These are phyloP conservation scores for Candida ficus DNA, from an alignment of 805 yeast genomes.

Conservation along the genomic window DNA sequence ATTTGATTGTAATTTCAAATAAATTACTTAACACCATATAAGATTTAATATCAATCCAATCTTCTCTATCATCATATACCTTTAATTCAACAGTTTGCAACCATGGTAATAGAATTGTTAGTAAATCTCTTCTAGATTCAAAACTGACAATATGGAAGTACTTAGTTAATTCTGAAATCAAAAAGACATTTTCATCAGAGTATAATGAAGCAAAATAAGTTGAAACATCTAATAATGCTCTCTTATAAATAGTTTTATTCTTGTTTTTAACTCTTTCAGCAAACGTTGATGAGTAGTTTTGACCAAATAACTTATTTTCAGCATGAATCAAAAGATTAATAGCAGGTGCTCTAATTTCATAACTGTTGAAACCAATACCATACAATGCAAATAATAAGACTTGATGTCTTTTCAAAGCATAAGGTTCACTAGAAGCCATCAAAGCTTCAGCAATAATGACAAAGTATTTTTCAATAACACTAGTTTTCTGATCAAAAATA, in stretches of 20 bases:
- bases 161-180: conserved; percentile 70
- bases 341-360: conserved; percentile 66
- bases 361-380: conserved; percentile 70
- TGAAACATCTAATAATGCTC: conserved; percentile 78
- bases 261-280: conserved; percentile 68
- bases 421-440: conserved; percentile 36
- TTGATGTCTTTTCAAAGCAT: conserved; percentile 55
- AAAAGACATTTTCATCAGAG: conserved; percentile 52
- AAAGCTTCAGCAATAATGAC: conserved; percentile 64
- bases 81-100: conserved; percentile 74
- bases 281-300: conserved; percentile 50
- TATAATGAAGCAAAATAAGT: conserved; percentile 59
- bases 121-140: conserved; percentile 66
- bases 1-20: conserved; percentile 78
- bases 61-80: conserved; percentile 32
- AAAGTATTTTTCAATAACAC: conserved; percentile 65
- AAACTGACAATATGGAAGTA: conserved; percentile 55
- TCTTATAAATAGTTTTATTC: conserved; percentile 79
- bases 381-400: conserved; percentile 70
- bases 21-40: conserved; percentile 76
- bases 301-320: conserved; percentile 54
- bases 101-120: conserved; percentile 87
- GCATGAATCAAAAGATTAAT: conserved; percentile 61
- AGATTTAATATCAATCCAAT: conserved; percentile 29
- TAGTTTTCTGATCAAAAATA: conserved; percentile 47